phyloP scores from a whole-genome alignment of 2,329 filamentous ascomycete genomes.

The Cryphonectria carpinicola region DNA sequence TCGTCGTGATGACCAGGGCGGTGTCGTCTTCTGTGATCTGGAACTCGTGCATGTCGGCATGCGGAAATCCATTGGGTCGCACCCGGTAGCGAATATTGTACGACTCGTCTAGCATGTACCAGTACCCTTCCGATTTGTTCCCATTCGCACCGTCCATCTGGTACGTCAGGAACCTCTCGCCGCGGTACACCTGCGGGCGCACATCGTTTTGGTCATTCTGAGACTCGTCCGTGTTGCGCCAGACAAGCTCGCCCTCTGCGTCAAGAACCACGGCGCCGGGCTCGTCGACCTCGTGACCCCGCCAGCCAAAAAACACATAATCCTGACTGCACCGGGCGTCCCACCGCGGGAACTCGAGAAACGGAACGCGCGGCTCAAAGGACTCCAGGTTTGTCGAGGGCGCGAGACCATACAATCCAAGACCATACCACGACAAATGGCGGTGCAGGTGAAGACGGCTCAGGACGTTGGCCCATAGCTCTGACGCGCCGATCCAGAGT shows the following conservation, averaged over 20 bases:
- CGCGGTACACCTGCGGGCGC: conserved; percentile 38
- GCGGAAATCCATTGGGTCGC: conserved; percentile 35
- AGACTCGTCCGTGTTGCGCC: conserved; percentile 30
- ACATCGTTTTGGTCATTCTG: conserved; percentile 28
- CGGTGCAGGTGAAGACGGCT: conserved; percentile 24
- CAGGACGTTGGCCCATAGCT: conserved; percentile 22
- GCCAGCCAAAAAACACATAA: conserved; percentile 29
- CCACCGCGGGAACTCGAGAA: conserved; percentile 30
- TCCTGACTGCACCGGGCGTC: conserved; percentile 30
- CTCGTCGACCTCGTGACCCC: conserved; percentile 29
- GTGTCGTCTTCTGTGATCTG: conserved; percentile 46
- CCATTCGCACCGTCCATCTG: conserved; percentile 34
- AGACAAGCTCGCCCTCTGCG: conserved; percentile 34
- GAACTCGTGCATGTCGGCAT: conserved; percentile 48
- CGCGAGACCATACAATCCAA: conserved; percentile 24
- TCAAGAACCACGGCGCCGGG: conserved; percentile 35
- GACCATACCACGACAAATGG: conserved; percentile 28
- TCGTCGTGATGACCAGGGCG: conserved; percentile 48
- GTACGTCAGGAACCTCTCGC: conserved; percentile 41
- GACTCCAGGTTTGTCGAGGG: conserved; percentile 27
- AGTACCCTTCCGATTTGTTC: conserved; percentile 22
- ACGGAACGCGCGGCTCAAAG: conserved; percentile 25
- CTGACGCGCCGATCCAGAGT: conserved; percentile 16
- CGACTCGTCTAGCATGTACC: conserved; percentile 29
- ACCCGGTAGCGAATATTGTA: conserved; percentile 24